Percentiles rank a stretch among this genome's conserved stretches.
phyloP scores from a whole-genome alignment of 2,329 filamentous ascomycete genomes.

The Fusarium camptoceras region DNA sequence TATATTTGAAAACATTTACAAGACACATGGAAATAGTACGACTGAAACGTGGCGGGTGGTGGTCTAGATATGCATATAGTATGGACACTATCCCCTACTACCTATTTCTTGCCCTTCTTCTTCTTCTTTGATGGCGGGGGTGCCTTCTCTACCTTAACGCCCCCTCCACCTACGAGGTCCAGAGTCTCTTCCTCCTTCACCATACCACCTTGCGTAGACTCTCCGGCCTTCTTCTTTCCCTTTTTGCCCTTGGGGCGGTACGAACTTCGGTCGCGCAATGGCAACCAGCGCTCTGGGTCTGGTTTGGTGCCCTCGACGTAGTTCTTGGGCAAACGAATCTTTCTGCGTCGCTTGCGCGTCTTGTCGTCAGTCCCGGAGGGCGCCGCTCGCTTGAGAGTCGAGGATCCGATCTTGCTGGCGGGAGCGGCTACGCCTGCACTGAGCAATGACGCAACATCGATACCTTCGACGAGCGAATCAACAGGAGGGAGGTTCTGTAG shows the following conservation, averaged over 20 bases:
- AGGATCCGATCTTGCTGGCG: slow-evolving; percentile 51
- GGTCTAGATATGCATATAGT: slow-evolving; percentile 3
- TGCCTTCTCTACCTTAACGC: slow-evolving; percentile 74
- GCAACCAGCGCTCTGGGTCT: slow-evolving; percentile 94
- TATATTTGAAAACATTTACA: neutral
- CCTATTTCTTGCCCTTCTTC: slow-evolving; percentile 65
- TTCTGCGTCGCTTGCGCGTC: slow-evolving; percentile 67
- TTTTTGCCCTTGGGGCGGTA: slow-evolving; percentile 94
- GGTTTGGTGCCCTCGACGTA: slow-evolving; percentile 82
- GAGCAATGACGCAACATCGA: slow-evolving; percentile 73
- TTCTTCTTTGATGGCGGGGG: slow-evolving; percentile 61
- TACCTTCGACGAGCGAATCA: slow-evolving; percentile 68
- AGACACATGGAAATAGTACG: neutral
- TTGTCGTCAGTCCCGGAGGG: slow-evolving; percentile 54
- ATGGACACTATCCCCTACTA: neutral
- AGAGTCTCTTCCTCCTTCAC: slow-evolving; percentile 79
- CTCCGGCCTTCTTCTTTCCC: slow-evolving; percentile 83
- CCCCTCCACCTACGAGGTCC: slow-evolving; percentile 72
- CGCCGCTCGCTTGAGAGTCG: slow-evolving; percentile 63
- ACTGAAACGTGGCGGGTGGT: neutral
- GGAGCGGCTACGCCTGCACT: slow-evolving; percentile 69
- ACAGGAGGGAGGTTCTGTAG: slow-evolving; percentile 70
- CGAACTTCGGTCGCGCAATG: slow-evolving; percentile 86
- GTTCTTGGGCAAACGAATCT: slow-evolving; percentile 75
- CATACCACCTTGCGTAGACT: slow-evolving; percentile 86